These are phyloP conservation scores for Taxillus chinensis DNA, from an alignment of 164 flowering plant species.

Conservation along the genomic window DNA sequence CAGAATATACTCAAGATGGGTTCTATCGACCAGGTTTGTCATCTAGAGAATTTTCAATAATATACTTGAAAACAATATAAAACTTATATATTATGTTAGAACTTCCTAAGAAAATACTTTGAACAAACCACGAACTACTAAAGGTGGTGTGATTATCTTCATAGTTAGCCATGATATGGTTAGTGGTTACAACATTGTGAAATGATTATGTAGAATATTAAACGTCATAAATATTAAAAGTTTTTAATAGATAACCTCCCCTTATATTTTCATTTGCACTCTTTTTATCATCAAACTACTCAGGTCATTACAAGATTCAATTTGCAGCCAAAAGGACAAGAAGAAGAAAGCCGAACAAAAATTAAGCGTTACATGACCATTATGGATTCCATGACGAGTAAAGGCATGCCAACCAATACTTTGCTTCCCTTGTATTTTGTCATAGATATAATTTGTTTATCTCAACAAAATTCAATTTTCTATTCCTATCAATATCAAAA, in stretches of 20 bases:
- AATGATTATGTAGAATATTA: too few species aligned
- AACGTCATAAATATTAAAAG: too few species aligned
- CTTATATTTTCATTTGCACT: too few species aligned
- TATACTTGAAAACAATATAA: too few species aligned
- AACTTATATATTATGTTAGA: too few species aligned
- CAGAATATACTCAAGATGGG: constrained; percentile 97
- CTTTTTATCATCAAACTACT: not conserved
- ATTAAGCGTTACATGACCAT: constrained; percentile 96
- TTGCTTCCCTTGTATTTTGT: not conserved
- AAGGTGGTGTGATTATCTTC: too few species aligned
- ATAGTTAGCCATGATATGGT: too few species aligned
- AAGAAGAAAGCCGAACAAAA: constrained; percentile 92
- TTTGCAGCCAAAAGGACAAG: constrained; percentile 85
- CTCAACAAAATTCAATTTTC: not conserved
- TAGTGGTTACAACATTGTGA: too few species aligned
- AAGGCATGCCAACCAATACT: constrained; percentile 33
- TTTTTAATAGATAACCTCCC: too few species aligned
- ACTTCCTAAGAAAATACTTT: too few species aligned
- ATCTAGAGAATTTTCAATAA: too few species aligned
- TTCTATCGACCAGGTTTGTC: constrained; percentile 80
- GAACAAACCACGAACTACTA: too few species aligned
- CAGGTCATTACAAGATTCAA: constrained; percentile 30
- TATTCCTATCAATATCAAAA: not conserved
- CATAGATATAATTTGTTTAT: not conserved
- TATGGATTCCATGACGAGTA: constrained; percentile 99